Evolutionary conservation across 139 green algal species (phyloP).

Genomic region (Desmodesmus armatus): DNA sequence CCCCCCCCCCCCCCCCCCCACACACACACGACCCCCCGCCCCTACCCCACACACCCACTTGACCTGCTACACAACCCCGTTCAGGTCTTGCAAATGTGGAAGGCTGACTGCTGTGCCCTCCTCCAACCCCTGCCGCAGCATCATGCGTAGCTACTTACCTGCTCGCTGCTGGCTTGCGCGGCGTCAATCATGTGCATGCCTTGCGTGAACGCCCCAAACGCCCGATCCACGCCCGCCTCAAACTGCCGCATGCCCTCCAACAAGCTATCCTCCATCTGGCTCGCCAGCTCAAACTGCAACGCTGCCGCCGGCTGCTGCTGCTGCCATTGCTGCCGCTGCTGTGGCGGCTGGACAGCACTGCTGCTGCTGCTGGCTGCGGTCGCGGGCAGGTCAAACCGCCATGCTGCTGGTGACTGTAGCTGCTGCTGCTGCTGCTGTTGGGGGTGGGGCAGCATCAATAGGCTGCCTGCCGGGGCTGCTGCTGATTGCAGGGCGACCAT

Average conservation of each 20-base stretch:
- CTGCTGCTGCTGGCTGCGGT: slow-evolving; percentile 36
- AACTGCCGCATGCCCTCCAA: slow-evolving; percentile 53
- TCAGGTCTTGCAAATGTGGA: too few species aligned
- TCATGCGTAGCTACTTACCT: not conserved
- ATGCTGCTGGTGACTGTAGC: not conserved
- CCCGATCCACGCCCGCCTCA: slow-evolving; percentile 48
- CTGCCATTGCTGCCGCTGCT: slow-evolving; percentile 43
- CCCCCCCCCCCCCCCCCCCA: too few species aligned
- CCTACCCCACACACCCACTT: too few species aligned
- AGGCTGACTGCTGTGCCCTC: too few species aligned
- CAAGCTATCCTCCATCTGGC: slow-evolving; percentile 54
- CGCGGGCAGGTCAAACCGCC: not conserved
- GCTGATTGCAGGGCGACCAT: not conserved
- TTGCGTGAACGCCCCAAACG: slow-evolving; percentile 37
- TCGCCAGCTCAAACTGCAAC: not conserved
- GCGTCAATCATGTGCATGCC: slow-evolving; percentile 28
- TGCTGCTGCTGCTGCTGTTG: slow-evolving; percentile 41
- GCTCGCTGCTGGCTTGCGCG: slow-evolving; percentile 36
- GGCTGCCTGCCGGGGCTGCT: not conserved
- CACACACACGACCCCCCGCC: too few species aligned
- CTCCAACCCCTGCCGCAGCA: not conserved
- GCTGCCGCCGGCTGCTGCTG: not conserved
- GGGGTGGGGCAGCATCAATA: not conserved
- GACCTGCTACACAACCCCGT: too few species aligned
- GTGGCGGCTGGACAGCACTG: slow-evolving; percentile 8